These are phyloP conservation scores for Ascoidea asiatica DNA, from an alignment of 805 yeast genomes.

Conservation along the genomic window DNA sequence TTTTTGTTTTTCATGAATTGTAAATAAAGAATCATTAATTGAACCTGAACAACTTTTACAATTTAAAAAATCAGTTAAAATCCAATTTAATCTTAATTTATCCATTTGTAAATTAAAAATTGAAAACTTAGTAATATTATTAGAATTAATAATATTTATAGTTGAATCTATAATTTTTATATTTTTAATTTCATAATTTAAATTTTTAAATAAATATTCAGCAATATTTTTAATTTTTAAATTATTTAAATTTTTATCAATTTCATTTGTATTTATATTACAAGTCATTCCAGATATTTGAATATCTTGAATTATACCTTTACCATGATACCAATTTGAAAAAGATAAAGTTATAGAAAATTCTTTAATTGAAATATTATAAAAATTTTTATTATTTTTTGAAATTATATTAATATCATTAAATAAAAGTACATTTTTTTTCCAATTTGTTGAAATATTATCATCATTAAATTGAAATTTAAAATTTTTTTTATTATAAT, in stretches of 20 bases:
- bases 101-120: conserved; percentile 58
- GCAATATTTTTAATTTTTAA: conserved; percentile 7
- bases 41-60: conserved; percentile 65
- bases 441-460: conserved; percentile 6
- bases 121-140: conserved; percentile 30
- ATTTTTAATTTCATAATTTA: conserved; percentile 23
- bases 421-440: conserved; percentile 8
- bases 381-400: conserved; percentile 18
- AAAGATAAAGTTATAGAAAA: conserved; percentile 70
- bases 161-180: conserved; percentile 39
- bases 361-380: conserved; percentile 69
- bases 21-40: conserved; percentile 60
- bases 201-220: conserved; percentile 12
- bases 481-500: not conserved
- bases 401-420: conserved; percentile 2
- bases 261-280: conserved; percentile 44
- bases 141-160: conserved; percentile 20
- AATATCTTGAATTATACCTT: conserved; percentile 69
- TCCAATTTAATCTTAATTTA: conserved; percentile 40
- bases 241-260: not conserved
- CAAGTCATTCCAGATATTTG: conserved; percentile 80
- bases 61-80: conserved; percentile 53
- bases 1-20: conserved; percentile 57
- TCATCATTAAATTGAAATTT: conserved; percentile 2
- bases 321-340: conserved; percentile 75